Conservation (phyloP, 805 yeast genomes). For the Saccharomyces jurei region DNA sequence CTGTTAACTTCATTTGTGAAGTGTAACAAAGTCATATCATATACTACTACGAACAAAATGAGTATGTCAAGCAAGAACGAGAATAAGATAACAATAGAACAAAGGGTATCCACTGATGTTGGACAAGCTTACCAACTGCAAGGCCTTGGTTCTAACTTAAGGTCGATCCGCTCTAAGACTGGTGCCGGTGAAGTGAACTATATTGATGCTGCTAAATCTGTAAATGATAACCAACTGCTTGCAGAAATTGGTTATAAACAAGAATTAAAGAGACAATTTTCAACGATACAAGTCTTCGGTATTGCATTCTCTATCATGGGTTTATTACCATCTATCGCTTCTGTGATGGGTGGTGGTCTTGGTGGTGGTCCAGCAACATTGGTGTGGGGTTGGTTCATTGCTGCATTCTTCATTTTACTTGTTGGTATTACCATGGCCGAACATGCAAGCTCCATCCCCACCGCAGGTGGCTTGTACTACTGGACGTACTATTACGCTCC, state of each 20-base stretch:
- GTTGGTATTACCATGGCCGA: constrained; percentile 62
- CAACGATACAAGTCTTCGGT: constrained; percentile 59
- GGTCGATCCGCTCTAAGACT: constrained; percentile 12
- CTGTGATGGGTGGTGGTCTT: constrained; percentile 45
- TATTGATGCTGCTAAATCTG: constrained; percentile 16
- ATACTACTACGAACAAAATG: background rate
- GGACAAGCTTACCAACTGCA: background rate
- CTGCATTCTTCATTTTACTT: constrained; percentile 42
- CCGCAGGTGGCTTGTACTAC: constrained; percentile 67
- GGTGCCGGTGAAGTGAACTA: constrained; percentile 23
- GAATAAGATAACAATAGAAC: background rate
- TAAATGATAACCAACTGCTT: constrained; percentile 17
- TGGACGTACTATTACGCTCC: constrained; percentile 67
- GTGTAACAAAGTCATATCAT: background rate
- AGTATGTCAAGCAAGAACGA: background rate
- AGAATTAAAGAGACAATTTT: constrained; percentile 53
- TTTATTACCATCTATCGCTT: constrained; percentile 54
- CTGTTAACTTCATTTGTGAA: background rate
- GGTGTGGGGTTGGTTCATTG: constrained; percentile 67
- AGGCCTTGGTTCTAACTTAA: background rate
- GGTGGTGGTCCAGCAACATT: constrained; percentile 53
- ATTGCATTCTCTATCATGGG: constrained; percentile 71
- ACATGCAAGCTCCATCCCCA: constrained; percentile 61
- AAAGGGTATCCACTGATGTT: background rate
- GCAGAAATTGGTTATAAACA: constrained; percentile 57